Percentiles rank a stretch among this genome's conserved stretches.
These are phyloP conservation scores for Afroboletus lepidellus DNA, from an alignment of 1,284 basidiomycete genomes.

Conservation along the genomic window DNA sequence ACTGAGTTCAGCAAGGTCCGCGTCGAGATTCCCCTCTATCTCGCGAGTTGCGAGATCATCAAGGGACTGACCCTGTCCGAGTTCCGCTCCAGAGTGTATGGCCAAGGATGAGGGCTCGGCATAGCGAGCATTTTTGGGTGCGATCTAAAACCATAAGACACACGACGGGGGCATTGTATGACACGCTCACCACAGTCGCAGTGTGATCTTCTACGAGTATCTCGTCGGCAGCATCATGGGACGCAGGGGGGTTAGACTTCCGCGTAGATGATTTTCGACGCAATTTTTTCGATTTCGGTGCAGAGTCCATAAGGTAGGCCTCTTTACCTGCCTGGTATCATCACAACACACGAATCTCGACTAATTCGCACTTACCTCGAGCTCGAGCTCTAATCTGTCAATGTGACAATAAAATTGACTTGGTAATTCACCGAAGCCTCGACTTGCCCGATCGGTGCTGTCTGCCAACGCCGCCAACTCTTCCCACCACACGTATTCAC, in stretches of 20 bases:
- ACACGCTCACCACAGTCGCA: conserved; percentile 17
- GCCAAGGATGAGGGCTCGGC: conserved; percentile 58
- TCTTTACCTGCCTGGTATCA: background rate
- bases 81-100: conserved; percentile 60
- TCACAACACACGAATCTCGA: background rate
- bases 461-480: background rate
- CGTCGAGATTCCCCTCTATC: conserved; percentile 72
- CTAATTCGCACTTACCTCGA: conserved; percentile 5
- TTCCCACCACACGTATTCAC: background rate
- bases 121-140: conserved; percentile 57
- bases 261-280: conserved; percentile 53
- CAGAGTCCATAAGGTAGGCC: conserved; percentile 36
- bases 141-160: conserved; percentile 33
- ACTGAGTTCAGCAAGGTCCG: conserved; percentile 85
- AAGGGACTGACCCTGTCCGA: conserved; percentile 57
- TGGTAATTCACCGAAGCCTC: background rate
- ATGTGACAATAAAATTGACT: background rate
- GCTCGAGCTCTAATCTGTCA: background rate
- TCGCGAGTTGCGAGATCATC: conserved; percentile 51
- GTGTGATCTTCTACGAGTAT: conserved; percentile 26
- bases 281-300: conserved; percentile 49
- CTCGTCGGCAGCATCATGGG: conserved; percentile 19
- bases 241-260: conserved; percentile 37
- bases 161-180: background rate
- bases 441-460: conserved; percentile 8